Percentiles rank a stretch among this genome's conserved stretches.
These are phyloP conservation scores for Elsinoe australis DNA, from an alignment of 2,329 filamentous ascomycete genomes.

Conservation along the genomic window DNA sequence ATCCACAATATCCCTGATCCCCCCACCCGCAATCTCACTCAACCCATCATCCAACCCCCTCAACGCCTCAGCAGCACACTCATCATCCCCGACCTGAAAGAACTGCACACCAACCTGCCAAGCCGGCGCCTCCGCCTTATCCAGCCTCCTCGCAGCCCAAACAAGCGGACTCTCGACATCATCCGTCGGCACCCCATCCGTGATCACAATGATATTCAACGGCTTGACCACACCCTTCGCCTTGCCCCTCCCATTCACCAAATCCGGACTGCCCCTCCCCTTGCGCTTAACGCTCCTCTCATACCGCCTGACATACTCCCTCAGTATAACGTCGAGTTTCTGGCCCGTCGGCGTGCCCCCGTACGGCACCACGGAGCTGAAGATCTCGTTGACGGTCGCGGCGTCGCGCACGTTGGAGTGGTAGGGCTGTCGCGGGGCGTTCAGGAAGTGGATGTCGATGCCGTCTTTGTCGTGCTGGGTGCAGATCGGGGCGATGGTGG, in stretches of 20 bases:
- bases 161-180: constrained; percentile 67
- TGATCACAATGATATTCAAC: constrained; percentile 87
- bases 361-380: constrained; percentile 56
- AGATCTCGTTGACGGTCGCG: constrained; percentile 58
- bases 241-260: background rate
- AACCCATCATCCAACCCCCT: constrained; percentile 68
- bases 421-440: constrained; percentile 52
- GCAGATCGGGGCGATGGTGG: constrained; percentile 72
- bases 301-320: constrained; percentile 59
- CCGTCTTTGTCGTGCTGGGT: constrained; percentile 72
- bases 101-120: constrained; percentile 92
- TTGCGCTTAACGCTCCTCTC: constrained; percentile 30
- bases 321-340: constrained; percentile 62
- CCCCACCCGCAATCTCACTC: constrained; percentile 43
- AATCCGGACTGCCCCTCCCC: constrained; percentile 21
- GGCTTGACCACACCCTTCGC: constrained; percentile 53
- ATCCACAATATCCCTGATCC: constrained; percentile 81
- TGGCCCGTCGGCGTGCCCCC: constrained; percentile 68
- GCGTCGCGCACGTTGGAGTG: constrained; percentile 59
- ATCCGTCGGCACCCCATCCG: constrained; percentile 75
- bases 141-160: constrained; percentile 59
- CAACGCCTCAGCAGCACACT: constrained; percentile 56
- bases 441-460: constrained; percentile 87
- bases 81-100: constrained; percentile 81
- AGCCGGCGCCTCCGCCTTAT: constrained; percentile 59